Evolutionary conservation across 2,329 filamentous ascomycete species (phyloP).

Genomic region (Cadophora sp.): DNA sequence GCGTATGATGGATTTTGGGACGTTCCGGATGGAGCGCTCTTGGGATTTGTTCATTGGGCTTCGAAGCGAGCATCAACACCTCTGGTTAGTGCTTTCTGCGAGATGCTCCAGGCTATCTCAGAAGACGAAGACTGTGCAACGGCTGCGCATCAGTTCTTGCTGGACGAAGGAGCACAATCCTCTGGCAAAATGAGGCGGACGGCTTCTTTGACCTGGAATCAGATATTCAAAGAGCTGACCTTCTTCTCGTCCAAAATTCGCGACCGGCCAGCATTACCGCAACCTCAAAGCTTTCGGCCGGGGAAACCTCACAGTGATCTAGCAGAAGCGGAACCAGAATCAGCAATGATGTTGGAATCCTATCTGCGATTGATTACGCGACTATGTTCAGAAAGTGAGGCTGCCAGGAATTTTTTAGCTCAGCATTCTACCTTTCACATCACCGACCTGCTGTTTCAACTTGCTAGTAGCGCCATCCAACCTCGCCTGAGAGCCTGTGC

Average conservation of each 20-base stretch:
- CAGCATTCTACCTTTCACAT: conserved; percentile 70
- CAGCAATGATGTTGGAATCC: conserved; percentile 94
- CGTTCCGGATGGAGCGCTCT: conserved; percentile 89
- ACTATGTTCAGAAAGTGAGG: conserved; percentile 75
- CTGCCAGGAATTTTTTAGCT: conserved; percentile 77
- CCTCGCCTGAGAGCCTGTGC: conserved; percentile 82
- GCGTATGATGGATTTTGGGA: conserved; percentile 85
- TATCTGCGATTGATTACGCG: conserved; percentile 90
- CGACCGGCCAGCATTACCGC: conserved; percentile 68
- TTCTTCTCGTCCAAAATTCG: conserved; percentile 83
- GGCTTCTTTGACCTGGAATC: conserved; percentile 87
- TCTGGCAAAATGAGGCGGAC: conserved; percentile 82
- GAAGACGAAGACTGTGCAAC: conserved; percentile 83
- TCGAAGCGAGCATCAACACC: conserved; percentile 93
- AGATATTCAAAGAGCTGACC: conserved; percentile 89
- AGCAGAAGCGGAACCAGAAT: conserved; percentile 86
- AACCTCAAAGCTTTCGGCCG: conserved; percentile 60
- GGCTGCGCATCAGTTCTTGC: conserved; percentile 84
- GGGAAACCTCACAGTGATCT: conserved; percentile 69
- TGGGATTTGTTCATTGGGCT: conserved; percentile 97
- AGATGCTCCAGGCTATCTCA: conserved; percentile 90
- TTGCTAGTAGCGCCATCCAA: conserved; percentile 79
- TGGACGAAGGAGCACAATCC: conserved; percentile 80
- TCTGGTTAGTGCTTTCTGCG: conserved; percentile 94
- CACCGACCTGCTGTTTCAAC: conserved; percentile 75